Conservation (phyloP, 2,329 filamentous ascomycete species). For the Cladophialophora exuberans region DNA sequence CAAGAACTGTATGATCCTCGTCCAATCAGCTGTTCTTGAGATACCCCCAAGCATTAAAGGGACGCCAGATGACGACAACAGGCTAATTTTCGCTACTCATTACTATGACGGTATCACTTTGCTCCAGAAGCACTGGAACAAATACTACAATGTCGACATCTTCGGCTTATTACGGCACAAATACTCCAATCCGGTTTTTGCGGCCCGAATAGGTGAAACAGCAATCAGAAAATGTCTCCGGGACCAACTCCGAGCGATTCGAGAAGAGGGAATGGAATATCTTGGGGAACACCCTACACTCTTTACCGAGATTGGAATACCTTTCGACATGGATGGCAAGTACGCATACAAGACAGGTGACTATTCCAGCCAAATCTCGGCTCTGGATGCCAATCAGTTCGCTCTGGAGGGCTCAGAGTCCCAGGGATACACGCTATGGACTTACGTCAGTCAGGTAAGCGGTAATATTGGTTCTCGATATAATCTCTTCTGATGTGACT, state of each 20-base stretch:
- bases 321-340: conserved; percentile 98
- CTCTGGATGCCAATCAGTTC: conserved; percentile 95
- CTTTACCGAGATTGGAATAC: conserved; percentile 94
- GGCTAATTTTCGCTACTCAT: conserved; percentile 90
- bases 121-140: conserved; percentile 99
- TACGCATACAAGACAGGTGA: conserved; percentile 94
- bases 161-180: conserved; percentile 87
- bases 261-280: conserved; percentile 83
- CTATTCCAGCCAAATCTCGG: conserved; percentile 87
- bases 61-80: conserved; percentile 83
- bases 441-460: conserved; percentile 73
- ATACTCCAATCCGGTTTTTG: conserved; percentile 87
- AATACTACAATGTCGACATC: conserved; percentile 95
- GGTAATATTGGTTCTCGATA: not conserved
- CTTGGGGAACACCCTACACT: conserved; percentile 88
- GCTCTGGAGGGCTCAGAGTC: conserved; percentile 81
- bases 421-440: conserved; percentile 88
- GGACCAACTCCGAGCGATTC: conserved; percentile 81
- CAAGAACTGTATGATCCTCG: conserved; percentile 80
- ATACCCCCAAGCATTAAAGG: conserved; percentile 86
- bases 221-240: conserved; percentile 92
- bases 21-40: conserved; percentile 90
- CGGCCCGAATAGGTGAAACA: conserved; percentile 87
- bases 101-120: conserved; percentile 97
- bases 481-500: conserved; percentile 2